Evolutionary conservation across 2,329 filamentous ascomycete genomes (phyloP), one percentile per base, ranked within the genome.

Genomic region (Leptoxyphium fumago): DNA sequence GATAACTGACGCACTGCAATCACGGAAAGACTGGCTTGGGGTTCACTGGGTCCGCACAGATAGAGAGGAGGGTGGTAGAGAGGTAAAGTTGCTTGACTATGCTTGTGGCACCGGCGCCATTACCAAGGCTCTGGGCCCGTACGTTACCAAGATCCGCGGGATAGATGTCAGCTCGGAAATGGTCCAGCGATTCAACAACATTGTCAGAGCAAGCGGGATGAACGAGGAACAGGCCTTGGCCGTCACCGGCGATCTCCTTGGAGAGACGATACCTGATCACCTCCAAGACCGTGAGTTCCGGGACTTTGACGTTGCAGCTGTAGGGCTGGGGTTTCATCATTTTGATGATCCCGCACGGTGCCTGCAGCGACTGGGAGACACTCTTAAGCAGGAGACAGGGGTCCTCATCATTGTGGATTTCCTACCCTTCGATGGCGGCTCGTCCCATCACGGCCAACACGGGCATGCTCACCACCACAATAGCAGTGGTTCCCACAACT

Each of bases 311-410:
- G 46, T 69, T 9, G 66, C 60, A 1, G 60, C 62, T 10, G 60
- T 68, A 10, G 62, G 64, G 0, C 60, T 66, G 4, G 67, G 61
- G 0, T 69, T 70, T 52, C 68, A 71, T 49, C 67, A 70, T 41
- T 68, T 70, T 32, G 53, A 57, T 32, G 36, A 58, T 29, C 55
- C 58, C 2, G 43, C 41, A 2, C 28, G 50, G n/a, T 55, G 54
- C 2, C 38, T 61, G 7, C 46, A 54, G 39, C 48, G 56, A 3
- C 41, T 62, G 10, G 44, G 43, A 2, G 52, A 56, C 34, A 38
- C 54, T 2, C 45, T 62, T 9, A 60, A 55, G 34, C 42, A 52
- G 1, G 52, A 40, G 0, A 58, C 51, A 0, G 59, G 58, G 2
- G 53, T 61, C 7, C 39, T 59, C 7, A 43, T 55, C 6, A 51